These are phyloP conservation scores for Moelleriella libera DNA, from an alignment of 2,329 filamentous ascomycete genomes.

Conservation along the genomic window DNA sequence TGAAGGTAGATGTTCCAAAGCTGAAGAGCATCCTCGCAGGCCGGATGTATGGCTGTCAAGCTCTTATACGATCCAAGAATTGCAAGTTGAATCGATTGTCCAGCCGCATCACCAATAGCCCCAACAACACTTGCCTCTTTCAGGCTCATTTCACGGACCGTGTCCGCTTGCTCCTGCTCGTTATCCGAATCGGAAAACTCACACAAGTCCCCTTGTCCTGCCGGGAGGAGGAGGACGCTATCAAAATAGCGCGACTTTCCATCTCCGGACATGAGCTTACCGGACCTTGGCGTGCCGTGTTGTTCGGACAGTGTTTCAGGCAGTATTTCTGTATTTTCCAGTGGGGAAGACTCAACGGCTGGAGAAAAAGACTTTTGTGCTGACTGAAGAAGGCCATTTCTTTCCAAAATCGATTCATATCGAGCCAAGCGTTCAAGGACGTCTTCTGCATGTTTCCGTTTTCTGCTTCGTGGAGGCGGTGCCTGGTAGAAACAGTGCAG, in stretches of 20 bases:
- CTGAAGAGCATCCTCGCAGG: conserved; percentile 7
- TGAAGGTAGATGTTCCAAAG: conserved; percentile 12
- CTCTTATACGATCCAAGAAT: background rate
- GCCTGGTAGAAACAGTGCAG: conserved; percentile 24
- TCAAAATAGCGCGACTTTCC: conserved; percentile 28
- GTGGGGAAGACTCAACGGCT: background rate
- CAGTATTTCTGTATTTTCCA: background rate
- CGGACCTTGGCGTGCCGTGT: background rate
- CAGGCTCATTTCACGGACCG: background rate
- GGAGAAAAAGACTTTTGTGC: background rate
- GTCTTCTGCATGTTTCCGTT: conserved; percentile 18
- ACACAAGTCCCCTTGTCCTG: conserved; percentile 2
- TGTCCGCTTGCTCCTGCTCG: background rate
- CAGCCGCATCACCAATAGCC: background rate
- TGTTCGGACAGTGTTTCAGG: background rate
- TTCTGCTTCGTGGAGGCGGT: conserved; percentile 21
- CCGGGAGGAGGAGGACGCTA: conserved; percentile 10
- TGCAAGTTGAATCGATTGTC: background rate
- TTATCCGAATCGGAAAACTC: conserved; percentile 1
- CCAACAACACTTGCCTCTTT: background rate
- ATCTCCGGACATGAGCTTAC: conserved; percentile 9
- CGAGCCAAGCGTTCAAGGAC: conserved; percentile 19
- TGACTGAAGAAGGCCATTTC: conserved; percentile 16
- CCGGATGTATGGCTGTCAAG: conserved; percentile 9
- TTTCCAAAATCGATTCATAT: conserved; percentile 22